Conservation (phyloP, 2,329 filamentous ascomycete genomes). For the Cytospora piceicola region DNA sequence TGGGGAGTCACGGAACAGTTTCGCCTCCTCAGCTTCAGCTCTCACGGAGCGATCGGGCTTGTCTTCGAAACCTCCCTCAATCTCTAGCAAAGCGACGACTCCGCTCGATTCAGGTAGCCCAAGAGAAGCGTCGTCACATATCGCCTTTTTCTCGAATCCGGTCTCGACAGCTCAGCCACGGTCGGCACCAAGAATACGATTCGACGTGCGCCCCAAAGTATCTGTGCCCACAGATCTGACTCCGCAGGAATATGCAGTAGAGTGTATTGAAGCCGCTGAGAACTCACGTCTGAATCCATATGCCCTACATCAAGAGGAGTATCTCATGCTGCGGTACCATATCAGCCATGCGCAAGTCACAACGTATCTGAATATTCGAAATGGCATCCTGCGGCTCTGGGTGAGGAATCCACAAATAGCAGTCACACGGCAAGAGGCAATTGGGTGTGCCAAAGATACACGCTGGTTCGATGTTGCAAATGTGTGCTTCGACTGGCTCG, state of each 20-base stretch:
- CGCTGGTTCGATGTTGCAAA: slow-evolving; percentile 89
- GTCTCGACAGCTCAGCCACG: slow-evolving; percentile 33
- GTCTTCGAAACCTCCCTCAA: slow-evolving; percentile 56
- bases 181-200: slow-evolving; percentile 44
- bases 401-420: slow-evolving; percentile 80
- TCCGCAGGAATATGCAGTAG: slow-evolving; percentile 79
- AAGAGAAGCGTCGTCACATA: slow-evolving; percentile 38
- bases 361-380: slow-evolving; percentile 93
- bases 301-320: slow-evolving; percentile 82
- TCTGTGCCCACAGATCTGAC: slow-evolving; percentile 81
- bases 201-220: slow-evolving; percentile 72
- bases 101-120: slow-evolving; percentile 53
- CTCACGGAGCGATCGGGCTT: slow-evolving; percentile 60
- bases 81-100: slow-evolving; percentile 67
- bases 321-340: slow-evolving; percentile 76
- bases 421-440: slow-evolving; percentile 81
- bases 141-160: slow-evolving; percentile 28
- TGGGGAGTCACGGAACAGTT: slow-evolving; percentile 42
- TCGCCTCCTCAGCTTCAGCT: slow-evolving; percentile 57
- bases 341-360: slow-evolving; percentile 90
- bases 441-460: slow-evolving; percentile 84
- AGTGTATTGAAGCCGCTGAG: slow-evolving; percentile 88
- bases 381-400: slow-evolving; percentile 91
- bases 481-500: slow-evolving; percentile 89
- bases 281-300: slow-evolving; percentile 89